Evolutionary conservation across 257 asterid genomes (phyloP).

Genomic region (Schizonepeta tenuifolia): DNA sequence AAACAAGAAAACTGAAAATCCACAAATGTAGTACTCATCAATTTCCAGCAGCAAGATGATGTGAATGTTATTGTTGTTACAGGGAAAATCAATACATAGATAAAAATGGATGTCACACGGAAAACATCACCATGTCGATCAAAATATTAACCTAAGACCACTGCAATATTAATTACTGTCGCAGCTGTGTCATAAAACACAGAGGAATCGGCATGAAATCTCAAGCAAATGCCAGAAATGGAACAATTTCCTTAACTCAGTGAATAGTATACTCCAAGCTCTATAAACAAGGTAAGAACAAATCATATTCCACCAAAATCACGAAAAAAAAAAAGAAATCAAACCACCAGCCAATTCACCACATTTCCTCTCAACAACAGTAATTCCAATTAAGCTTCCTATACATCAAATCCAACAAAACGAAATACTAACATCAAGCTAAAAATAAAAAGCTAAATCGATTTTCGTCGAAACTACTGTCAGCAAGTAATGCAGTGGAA

Average conservation of each 20-base stretch:
- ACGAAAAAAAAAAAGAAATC: background rate
- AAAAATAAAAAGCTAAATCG: slow-evolving; percentile 8
- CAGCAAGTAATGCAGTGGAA: slow-evolving; percentile 1
- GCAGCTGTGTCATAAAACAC: background rate
- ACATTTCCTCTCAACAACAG: background rate
- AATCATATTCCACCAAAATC: slow-evolving; percentile 19
- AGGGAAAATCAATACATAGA: background rate
- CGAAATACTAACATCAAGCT: background rate
- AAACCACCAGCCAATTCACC: slow-evolving; percentile 17
- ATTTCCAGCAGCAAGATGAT: slow-evolving; percentile 12
- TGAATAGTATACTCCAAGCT: slow-evolving; percentile 9
- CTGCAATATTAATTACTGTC: background rate
- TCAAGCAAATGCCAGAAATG: slow-evolving; percentile 3
- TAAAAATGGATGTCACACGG: background rate
- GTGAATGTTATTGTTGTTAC: background rate
- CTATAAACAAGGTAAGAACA: slow-evolving; percentile 8
- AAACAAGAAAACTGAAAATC: slow-evolving; percentile 12
- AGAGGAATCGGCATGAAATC: background rate
- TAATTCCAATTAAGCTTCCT: slow-evolving; percentile 1
- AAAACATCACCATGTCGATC: background rate
- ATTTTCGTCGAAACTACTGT: background rate
- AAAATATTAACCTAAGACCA: background rate
- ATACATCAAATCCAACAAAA: background rate
- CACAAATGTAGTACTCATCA: background rate
- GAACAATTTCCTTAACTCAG: slow-evolving; percentile 8